Evolutionary conservation across 352 stramenopile genomes (phyloP), one percentile per base, ranked within the genome.

Genomic region (Globisporangium paroecandrum): DNA sequence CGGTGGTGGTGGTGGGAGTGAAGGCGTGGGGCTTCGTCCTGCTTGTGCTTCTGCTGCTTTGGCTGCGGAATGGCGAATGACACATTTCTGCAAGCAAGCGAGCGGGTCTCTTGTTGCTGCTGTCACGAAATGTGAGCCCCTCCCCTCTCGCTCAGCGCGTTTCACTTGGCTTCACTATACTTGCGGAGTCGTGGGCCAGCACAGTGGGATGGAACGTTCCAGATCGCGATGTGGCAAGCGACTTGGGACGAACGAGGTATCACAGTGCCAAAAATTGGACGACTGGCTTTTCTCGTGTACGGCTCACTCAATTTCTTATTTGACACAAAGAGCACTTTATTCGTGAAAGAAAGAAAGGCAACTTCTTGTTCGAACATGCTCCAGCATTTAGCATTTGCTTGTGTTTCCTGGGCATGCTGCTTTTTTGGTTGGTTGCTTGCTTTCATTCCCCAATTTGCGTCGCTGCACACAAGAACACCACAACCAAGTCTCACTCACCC

Each of bases 141-240:
- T 53, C 59, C 41, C 58, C 34, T 56, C 54, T 62, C 63, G 53
- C 63, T 68, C 62, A 47, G 18, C 5, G 6, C 15, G 32, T 41
- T 59, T 43, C n/a, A 56, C 38, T 58, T 65, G 59, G 27, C 15
- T 65, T 43, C 59, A 58, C 8, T 65, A 65, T 58, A 10, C 12
- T 43, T 18, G 38, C 0, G 38, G 38, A 46, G 38, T 8, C 38
- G 38, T 12, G 1, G 41, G 8, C 27, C 38, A 61, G 5, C 6
- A 68, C 64, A 64, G 20, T 51, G 55, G 63, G 43, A 64, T 68
- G 63, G 63, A 68, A 62, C 62, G 62, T 62, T 68, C 62, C 62
- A 68, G 62, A 68, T 61, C 38, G n/a, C 53, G 49, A 67, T 62
- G 53, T 68, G 62, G 63, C 53, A 43, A 36, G 25, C 63, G 25